Conservation (phyloP, 1,284 basidiomycete genomes). For the Phellinidium pouzarii region DNA sequence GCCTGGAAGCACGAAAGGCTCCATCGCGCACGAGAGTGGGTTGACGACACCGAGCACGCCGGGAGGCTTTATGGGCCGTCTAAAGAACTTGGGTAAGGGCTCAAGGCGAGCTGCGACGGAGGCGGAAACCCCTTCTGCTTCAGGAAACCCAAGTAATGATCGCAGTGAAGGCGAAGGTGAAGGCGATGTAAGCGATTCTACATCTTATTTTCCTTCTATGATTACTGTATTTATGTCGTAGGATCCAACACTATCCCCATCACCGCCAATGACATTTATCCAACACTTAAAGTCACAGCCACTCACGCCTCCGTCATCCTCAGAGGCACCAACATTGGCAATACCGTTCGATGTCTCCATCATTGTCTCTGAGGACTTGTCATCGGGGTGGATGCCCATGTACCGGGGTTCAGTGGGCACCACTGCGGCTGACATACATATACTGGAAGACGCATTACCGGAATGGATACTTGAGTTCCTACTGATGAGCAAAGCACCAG, state of each 20-base stretch:
- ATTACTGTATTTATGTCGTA: neutral
- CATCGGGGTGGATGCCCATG: constrained; percentile 71
- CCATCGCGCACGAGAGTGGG: constrained; percentile 25
- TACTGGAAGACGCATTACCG: constrained; percentile 76
- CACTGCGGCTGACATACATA: constrained; percentile 56
- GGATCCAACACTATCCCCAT: constrained; percentile 16
- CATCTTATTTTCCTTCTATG: neutral
- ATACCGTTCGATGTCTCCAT: constrained; percentile 64
- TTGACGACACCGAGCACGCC: constrained; percentile 49
- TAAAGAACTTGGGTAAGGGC: constrained; percentile 69
- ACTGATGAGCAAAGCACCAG: constrained; percentile 57
- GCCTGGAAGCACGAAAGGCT: constrained; percentile 30
- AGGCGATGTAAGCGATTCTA: constrained; percentile 22
- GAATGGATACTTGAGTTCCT: constrained; percentile 88
- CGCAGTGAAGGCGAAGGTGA: constrained; percentile 24
- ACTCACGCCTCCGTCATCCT: constrained; percentile 62
- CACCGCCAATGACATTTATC: constrained; percentile 41
- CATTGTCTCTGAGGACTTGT: constrained; percentile 78
- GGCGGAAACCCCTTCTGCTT: constrained; percentile 27
- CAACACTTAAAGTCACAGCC: constrained; percentile 63
- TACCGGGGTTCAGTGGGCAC: constrained; percentile 70
- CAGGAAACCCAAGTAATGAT: constrained; percentile 23
- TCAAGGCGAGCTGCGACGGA: constrained; percentile 41
- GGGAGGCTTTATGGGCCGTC: constrained; percentile 63
- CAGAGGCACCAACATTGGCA: constrained; percentile 65